Evolutionary conservation across 306 rosid species (phyloP).

Genomic region (Canavalia ensiformis): DNA sequence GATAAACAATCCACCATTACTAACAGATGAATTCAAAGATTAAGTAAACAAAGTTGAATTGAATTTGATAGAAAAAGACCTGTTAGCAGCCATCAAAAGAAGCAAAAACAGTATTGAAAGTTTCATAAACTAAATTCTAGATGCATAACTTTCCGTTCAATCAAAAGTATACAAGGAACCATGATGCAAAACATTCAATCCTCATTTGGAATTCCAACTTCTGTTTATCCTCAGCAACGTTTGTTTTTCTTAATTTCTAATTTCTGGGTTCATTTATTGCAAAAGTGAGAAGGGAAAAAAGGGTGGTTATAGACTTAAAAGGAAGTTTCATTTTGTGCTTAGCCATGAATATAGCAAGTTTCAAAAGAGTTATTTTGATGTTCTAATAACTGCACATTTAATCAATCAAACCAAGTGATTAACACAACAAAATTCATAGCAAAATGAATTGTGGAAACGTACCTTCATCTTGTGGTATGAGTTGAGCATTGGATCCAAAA

Average conservation of each 20-base stretch:
- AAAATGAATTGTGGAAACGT: not conserved
- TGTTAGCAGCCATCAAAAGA: not conserved
- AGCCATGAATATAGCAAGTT: not conserved
- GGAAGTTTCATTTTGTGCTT: not conserved
- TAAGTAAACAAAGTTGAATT: not conserved
- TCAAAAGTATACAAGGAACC: not conserved
- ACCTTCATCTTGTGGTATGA: conserved; percentile 78
- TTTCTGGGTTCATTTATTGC: not conserved
- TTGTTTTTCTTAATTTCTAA: not conserved
- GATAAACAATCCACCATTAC: conserved; percentile 14
- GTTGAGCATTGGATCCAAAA: conserved; percentile 66
- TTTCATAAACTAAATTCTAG: not conserved
- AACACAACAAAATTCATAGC: not conserved
- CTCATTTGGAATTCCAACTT: not conserved
- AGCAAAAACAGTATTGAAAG: not conserved
- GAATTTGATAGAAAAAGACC: not conserved
- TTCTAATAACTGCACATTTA: not conserved
- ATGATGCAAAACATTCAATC: conserved; percentile 2
- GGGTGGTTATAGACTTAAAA: conserved; percentile 26
- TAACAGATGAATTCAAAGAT: not conserved
- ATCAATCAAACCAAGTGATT: not conserved
- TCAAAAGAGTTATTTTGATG: not conserved
- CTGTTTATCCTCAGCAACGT: not conserved
- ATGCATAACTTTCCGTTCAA: not conserved
- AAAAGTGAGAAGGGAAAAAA: conserved; percentile 9